A percentile compares a stretch with the other conserved stretches of the same genome.
phyloP scores from a whole-genome alignment of 495 filamentous ascomycete genomes.

The Hypoxylon fragiforme region DNA sequence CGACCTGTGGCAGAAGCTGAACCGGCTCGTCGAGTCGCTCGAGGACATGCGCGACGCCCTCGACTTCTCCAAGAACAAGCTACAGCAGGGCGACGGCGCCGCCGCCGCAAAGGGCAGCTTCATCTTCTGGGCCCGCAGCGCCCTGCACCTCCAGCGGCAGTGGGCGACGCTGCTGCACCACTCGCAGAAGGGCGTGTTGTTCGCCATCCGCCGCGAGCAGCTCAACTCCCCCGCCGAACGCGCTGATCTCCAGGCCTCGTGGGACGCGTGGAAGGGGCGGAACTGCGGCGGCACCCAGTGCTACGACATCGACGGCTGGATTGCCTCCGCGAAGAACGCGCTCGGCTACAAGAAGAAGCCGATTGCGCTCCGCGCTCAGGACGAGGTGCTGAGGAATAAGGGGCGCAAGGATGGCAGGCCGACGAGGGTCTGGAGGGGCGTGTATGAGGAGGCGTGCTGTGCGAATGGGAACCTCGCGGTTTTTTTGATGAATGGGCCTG shows the following conservation, averaged over 20 bases:
- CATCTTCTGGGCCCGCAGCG: background rate
- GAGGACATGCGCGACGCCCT: too few species aligned
- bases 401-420: background rate
- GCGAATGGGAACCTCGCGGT: background rate
- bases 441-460: conserved; percentile 28
- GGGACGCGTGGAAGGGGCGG: conserved; percentile 21
- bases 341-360: background rate
- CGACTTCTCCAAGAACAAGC: too few species aligned
- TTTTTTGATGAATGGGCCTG: conserved; percentile 1
- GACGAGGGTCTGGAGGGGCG: background rate
- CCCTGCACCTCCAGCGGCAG: background rate
- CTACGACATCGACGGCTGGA: background rate
- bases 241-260: conserved; percentile 6
- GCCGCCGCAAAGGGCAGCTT: background rate
- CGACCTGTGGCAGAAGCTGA: too few species aligned
- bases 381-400: conserved; percentile 3
- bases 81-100: too few species aligned
- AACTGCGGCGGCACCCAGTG: conserved; percentile 30
- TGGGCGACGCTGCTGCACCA: background rate
- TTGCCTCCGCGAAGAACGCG: background rate
- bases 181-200: conserved; percentile 11
- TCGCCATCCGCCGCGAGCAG: conserved; percentile 1
- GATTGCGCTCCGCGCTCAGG: background rate
- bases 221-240: too few species aligned
- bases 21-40: too few species aligned